Base-by-base conservation (phyloP, 805 yeast genomes). In the Spathaspora boniae region DNA sequence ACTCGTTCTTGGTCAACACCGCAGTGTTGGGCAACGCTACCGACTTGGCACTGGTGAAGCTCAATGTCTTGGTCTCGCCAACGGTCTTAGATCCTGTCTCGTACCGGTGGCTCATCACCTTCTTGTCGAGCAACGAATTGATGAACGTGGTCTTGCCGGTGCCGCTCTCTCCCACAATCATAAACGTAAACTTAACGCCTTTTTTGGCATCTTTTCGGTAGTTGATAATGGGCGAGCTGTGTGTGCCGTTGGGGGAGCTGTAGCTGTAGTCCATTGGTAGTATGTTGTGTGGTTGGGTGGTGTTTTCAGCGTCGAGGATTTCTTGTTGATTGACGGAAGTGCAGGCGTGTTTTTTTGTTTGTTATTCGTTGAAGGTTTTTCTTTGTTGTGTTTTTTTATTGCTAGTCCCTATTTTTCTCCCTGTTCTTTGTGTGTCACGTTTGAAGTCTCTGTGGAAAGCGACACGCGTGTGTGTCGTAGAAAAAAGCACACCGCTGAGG, bases 61-160 rank as follows among this genome's bases (percentile, higher is more conserved):
- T 66, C 26, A 80, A 63, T 3, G 79, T 72, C 50, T 72, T 69
- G 16, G 78, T 61, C 19, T 65, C 68, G 16, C 49, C 56, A 5
- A 43, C 45, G 16, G 44, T 46, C 2, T 29, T 18, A 11, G 24
- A 27, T 11, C 30, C 35, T 6, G 37, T 63, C 40, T 73, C 70
- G 47, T 66, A 82, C 38, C 77, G 70, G 47, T 81, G 86, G 12
- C 79, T 72, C 42, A 83, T 54, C 25, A 83, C 68, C 38, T 72
- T 74, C 26, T 78, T 76, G 52, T 79, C 80, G 56, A 86, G 84
- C 43, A 89, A 68, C 6, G 94, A 80, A 66, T 89, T 86, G 47
- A 87, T 65, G 44, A 88, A 86, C 1, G 91, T 78, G 4, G 86
- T 76, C 54, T 86, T 86, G 1, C 88, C 86, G 31, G 57, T 51